Percentiles rank a stretch among this genome's conserved stretches.
These are phyloP conservation scores for Ceratocystis ficicola DNA, from an alignment of 2,329 filamentous ascomycete genomes.

Conservation along the genomic window DNA sequence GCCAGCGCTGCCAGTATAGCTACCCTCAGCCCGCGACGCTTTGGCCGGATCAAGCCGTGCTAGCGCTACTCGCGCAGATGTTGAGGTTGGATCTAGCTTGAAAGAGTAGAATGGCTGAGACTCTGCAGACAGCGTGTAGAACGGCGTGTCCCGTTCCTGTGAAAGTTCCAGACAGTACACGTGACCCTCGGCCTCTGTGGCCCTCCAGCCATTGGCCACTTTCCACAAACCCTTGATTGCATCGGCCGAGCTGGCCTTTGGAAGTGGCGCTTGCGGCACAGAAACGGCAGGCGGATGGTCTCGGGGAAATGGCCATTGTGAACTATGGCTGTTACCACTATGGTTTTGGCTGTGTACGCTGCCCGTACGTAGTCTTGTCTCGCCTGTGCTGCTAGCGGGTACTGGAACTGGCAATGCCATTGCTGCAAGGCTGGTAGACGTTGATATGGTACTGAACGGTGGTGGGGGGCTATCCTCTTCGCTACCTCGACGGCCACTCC, in stretches of 20 bases:
- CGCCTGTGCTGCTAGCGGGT: too few species aligned
- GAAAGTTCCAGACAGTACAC: slow-evolving; percentile 48
- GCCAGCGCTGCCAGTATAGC: slow-evolving; percentile 26
- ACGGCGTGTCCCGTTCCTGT: slow-evolving; percentile 46
- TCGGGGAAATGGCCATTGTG: slow-evolving; percentile 26
- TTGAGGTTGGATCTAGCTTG: slow-evolving; percentile 50
- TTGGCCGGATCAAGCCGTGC: slow-evolving; percentile 49
- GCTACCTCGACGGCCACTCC: slow-evolving; percentile 24
- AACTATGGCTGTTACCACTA: slow-evolving; percentile 17
- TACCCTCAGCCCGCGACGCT: slow-evolving; percentile 38
- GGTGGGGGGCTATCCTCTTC: slow-evolving; percentile 24
- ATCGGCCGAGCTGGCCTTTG: slow-evolving; percentile 44
- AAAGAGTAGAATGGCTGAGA: slow-evolving; percentile 56
- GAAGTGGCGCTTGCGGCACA: slow-evolving; percentile 33
- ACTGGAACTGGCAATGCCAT: too few species aligned
- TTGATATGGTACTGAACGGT: neutral
- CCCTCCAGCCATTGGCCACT: slow-evolving; percentile 57
- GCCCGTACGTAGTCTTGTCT: too few species aligned
- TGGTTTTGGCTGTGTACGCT: neutral
- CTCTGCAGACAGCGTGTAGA: slow-evolving; percentile 53
- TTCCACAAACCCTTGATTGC: slow-evolving; percentile 57
- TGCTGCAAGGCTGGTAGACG: neutral
- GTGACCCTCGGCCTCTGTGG: slow-evolving; percentile 45
- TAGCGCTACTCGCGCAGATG: slow-evolving; percentile 49
- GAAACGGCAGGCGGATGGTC: slow-evolving; percentile 29